Evolutionary conservation across 179 eudicot species (phyloP), one percentile per base, ranked within the genome.

Genomic region (Camellia oleifera): DNA sequence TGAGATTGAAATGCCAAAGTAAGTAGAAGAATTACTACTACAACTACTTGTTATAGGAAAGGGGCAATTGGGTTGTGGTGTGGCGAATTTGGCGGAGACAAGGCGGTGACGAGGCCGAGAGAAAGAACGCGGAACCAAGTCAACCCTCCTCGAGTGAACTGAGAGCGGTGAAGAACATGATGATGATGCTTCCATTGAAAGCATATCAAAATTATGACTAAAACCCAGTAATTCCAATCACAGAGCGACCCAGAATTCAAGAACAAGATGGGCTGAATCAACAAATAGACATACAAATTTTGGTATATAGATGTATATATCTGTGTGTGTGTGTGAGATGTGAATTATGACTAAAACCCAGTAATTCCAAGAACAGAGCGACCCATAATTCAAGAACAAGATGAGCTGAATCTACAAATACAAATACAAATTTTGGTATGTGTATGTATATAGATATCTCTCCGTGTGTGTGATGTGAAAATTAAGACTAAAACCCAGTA

Each of bases 181-280:
- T 0, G 89, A 71, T 5, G 87, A 82, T 5, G 83, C 69, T 60
- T 88, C 91, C 91, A 88, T 88, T 58, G 65, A 15, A 0, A 32
- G 8, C 17, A 61, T 14, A 66, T 40, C 12, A 12, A n/a, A 52
- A 40, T 11, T 1, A 10, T 46, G 14, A 8, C 15, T 40, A 4
- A 48, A 23, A 12, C 8, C 4, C 45, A 77, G 42, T 32, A 32
- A 32, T 32, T 32, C 32, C 32, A 32, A 32, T 32, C 32, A 32
- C 32, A 73, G 71, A 48, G 44, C 15, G 10, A 60, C 4, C n/a
- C 53, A 68, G 45, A 40, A 15, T 3, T 57, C n/a, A 63, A 20
- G 45, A 62, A 42, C 40, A 14, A 23, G 32, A 67, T 7, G 58
- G 13, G 58, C 11, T 7, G 58, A 4, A 48, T 3, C 52, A 4